These are phyloP conservation scores for Astraeus odoratus DNA, from an alignment of 768 basidiomycete genomes.

Conservation along the genomic window DNA sequence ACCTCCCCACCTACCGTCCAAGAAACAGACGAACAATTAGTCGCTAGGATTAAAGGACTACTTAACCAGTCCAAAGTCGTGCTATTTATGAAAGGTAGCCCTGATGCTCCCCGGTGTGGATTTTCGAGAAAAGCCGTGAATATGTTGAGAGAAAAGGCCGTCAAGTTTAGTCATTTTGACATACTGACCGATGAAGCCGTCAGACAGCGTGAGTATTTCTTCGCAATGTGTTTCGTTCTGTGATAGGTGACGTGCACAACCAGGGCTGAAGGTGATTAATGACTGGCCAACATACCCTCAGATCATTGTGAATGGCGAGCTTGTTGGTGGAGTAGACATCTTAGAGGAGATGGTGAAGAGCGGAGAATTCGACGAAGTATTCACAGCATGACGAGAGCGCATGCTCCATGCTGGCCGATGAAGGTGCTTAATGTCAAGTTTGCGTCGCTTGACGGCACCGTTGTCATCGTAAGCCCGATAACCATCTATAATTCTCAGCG, in stretches of 20 bases:
- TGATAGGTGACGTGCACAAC: conserved; percentile 1
- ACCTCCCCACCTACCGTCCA: not conserved
- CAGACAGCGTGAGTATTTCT: conserved; percentile 53
- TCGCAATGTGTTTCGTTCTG: not conserved
- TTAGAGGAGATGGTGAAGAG: conserved; percentile 80
- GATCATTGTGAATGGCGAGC: conserved; percentile 81
- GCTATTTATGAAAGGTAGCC: conserved; percentile 88
- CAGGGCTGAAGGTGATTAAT: conserved; percentile 70
- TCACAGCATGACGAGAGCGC: conserved; percentile 1
- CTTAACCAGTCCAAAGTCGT: conserved; percentile 80
- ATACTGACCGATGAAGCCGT: conserved; percentile 78
- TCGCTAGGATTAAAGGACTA: conserved; percentile 49
- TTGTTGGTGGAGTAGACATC: conserved; percentile 94
- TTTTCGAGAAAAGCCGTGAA: conserved; percentile 74
- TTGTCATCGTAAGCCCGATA: too few species aligned
- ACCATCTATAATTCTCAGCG: not conserved
- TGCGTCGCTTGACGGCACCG: too few species aligned
- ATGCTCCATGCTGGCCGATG: too few species aligned
- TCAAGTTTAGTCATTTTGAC: conserved; percentile 74
- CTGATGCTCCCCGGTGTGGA: conserved; percentile 73
- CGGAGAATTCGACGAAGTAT: conserved; percentile 63
- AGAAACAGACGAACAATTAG: not conserved
- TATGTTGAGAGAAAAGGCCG: conserved; percentile 54
- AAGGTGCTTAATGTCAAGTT: too few species aligned
- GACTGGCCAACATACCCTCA: conserved; percentile 91